Conservation (phyloP, 2,329 filamentous ascomycete species). For the Penicillium psychrosexuale region DNA sequence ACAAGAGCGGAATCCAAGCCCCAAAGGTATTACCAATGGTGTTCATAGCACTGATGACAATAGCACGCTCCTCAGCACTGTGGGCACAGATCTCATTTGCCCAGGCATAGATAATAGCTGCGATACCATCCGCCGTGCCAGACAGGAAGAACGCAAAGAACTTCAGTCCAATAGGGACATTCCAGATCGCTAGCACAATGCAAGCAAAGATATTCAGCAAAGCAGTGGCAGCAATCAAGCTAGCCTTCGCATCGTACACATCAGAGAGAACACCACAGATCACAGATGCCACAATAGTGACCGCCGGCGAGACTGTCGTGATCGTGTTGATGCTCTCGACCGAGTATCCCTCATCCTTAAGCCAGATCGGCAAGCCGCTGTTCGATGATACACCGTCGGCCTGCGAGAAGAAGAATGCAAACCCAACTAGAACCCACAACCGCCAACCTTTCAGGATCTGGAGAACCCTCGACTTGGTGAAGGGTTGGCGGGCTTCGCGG, state of each 20-base stretch:
- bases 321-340: constrained; percentile 21
- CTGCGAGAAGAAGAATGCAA: constrained; percentile 25
- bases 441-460: constrained; percentile 19
- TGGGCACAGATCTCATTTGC: constrained; percentile 29
- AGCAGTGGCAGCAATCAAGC: constrained; percentile 15
- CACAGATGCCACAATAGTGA: constrained; percentile 18
- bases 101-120: constrained; percentile 25
- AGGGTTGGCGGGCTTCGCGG: constrained; percentile 19
- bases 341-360: constrained; percentile 20
- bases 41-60: constrained; percentile 26
- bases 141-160: constrained; percentile 22
- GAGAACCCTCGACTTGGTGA: constrained; percentile 13
- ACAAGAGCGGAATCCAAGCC: constrained; percentile 29
- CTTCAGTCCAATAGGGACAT: constrained; percentile 16
- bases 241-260: constrained; percentile 15
- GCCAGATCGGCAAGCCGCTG: constrained; percentile 21
- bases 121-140: constrained; percentile 21
- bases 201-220: constrained; percentile 19
- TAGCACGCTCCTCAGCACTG: constrained; percentile 30
- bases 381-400: constrained; percentile 23
- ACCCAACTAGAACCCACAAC: constrained; percentile 16
- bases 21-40: constrained; percentile 35
- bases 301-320: constrained; percentile 16
- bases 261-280: constrained; percentile 17
- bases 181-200: constrained; percentile 18